Percentiles rank a stretch among this genome's conserved stretches.
Conservation (phyloP, 495 filamentous ascomycete genomes). For the Penicillium canariense region DNA sequence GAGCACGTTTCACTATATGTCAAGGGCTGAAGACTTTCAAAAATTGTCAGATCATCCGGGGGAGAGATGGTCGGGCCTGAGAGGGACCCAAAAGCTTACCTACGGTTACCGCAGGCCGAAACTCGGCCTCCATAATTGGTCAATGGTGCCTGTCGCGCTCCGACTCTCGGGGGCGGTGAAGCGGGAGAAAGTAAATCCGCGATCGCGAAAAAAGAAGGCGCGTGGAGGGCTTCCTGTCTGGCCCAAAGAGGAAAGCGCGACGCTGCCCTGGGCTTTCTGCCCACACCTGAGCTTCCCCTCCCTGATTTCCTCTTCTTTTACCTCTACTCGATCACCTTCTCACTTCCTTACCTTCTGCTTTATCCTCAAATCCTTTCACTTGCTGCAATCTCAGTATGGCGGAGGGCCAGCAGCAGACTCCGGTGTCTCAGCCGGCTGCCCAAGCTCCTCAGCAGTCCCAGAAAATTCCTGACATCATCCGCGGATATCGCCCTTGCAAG, state of each 20-base stretch:
- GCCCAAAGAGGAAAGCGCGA: constrained; percentile 13
- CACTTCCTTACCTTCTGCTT: not conserved
- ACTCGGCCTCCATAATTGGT: constrained; percentile 17
- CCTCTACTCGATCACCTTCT: not conserved
- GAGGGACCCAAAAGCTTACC: constrained; percentile 27
- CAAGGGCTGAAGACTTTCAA: not conserved
- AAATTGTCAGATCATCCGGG: not conserved
- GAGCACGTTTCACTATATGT: not conserved
- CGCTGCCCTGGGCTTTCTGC: not conserved
- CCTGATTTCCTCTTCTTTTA: not conserved
- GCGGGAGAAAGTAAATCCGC: constrained; percentile 7
- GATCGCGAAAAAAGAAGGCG: constrained; percentile 22
- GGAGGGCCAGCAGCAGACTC: constrained; percentile 27
- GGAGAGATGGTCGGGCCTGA: constrained; percentile 8
- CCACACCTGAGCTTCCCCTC: not conserved
- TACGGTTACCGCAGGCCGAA: constrained; percentile 22
- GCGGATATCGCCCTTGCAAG: constrained; percentile 46
- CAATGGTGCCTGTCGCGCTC: constrained; percentile 14
- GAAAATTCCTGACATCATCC: constrained; percentile 49
- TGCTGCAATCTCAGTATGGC: constrained; percentile 26
- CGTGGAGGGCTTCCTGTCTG: constrained; percentile 18
- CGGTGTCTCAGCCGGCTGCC: constrained; percentile 20
- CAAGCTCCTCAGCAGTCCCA: constrained; percentile 36
- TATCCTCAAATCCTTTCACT: not conserved
- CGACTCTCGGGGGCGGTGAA: constrained; percentile 24